Conservation (phyloP, 192 early-diverging fungal genomes). For the Coemansia sp. region DNA sequence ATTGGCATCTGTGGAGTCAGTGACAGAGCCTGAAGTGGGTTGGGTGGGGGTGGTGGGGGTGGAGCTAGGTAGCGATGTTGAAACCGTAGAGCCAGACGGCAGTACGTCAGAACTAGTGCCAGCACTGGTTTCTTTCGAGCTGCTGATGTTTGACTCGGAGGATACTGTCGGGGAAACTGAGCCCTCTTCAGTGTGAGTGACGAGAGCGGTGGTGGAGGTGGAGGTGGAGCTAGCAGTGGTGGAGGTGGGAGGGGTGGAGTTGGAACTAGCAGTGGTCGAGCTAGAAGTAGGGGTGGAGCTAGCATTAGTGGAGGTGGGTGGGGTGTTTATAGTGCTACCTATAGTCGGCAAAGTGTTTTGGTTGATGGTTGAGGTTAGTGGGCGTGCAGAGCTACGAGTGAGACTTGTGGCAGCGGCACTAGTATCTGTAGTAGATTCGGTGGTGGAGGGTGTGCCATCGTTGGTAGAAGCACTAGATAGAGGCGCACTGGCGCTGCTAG, state of each 20-base stretch:
- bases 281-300: background rate
- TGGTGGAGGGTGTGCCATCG: background rate
- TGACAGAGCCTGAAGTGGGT: background rate
- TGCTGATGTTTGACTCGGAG: background rate
- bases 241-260: background rate
- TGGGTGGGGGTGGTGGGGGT: background rate
- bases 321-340: constrained; percentile 2
- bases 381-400: background rate
- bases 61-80: background rate
- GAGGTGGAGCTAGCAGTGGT: background rate
- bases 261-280: background rate
- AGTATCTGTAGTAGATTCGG: background rate
- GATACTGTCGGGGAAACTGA: background rate
- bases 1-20: background rate
- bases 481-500: background rate
- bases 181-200: background rate
- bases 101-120: constrained; percentile 11
- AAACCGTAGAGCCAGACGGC: background rate
- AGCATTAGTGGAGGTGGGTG: background rate
- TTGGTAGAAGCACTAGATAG: background rate
- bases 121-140: constrained; percentile 1
- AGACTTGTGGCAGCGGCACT: background rate
- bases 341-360: constrained; percentile 1
- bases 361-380: constrained; percentile 9
- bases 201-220: background rate